Conservation (phyloP, 2,329 filamentous ascomycete genomes). For the Ciborinia camelliae region DNA sequence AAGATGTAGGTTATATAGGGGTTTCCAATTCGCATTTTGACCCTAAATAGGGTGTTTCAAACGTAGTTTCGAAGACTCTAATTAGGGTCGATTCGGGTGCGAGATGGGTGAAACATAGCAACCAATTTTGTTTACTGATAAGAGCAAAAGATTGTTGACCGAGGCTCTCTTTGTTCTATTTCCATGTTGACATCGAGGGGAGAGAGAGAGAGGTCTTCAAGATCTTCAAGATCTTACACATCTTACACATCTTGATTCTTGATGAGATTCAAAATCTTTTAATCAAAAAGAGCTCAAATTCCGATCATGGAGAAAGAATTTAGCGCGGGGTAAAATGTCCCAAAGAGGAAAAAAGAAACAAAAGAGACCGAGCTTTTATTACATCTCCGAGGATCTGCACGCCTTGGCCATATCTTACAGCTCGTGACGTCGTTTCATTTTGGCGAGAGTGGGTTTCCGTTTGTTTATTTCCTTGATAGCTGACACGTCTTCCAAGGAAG, state of each 20-base stretch:
- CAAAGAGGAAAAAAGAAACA: not conserved
- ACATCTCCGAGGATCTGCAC: not conserved
- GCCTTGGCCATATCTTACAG: not conserved
- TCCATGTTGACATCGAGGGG: too few species aligned
- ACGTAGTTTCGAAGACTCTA: too few species aligned
- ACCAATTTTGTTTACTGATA: conserved; percentile 10
- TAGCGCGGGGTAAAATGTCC: conserved; percentile 2
- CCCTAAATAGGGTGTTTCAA: too few species aligned
- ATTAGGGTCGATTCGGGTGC: too few species aligned
- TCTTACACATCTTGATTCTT: too few species aligned
- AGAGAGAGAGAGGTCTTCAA: not conserved
- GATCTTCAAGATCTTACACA: not conserved
- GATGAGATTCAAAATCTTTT: not conserved
- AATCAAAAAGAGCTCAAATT: not conserved
- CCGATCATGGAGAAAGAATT: not conserved
- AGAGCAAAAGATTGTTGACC: too few species aligned
- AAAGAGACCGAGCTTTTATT: not conserved
- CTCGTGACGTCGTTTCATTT: conserved; percentile 14
- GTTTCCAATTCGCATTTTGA: too few species aligned
- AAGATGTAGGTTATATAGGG: too few species aligned
- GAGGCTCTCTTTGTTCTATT: not conserved
- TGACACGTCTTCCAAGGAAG: not conserved
- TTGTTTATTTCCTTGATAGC: conserved; percentile 1
- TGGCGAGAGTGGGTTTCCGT: conserved; percentile 11
- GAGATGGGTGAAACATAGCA: conserved; percentile 10